Conservation (phyloP, 805 yeast species). For the Nakazawaea peltata region DNA sequence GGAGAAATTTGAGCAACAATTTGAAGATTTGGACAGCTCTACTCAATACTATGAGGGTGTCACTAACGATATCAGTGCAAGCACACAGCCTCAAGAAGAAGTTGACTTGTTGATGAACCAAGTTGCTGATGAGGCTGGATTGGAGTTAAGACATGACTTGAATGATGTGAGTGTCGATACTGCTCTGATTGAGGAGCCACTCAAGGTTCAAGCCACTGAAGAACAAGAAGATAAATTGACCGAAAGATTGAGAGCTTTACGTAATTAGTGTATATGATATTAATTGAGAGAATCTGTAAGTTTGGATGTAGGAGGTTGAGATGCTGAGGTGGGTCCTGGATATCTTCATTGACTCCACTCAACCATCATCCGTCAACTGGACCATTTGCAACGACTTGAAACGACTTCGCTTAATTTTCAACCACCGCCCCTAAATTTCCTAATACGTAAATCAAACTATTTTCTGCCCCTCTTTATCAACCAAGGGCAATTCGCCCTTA, state of each 20-base stretch:
- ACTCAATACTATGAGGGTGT: constrained; percentile 90
- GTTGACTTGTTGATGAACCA: constrained; percentile 86
- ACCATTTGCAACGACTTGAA: too few relatives aligned
- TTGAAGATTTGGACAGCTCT: constrained; percentile 91
- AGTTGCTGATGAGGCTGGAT: constrained; percentile 96
- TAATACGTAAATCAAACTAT: too few relatives aligned
- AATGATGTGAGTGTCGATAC: constrained; percentile 51
- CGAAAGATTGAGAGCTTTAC: constrained; percentile 80
- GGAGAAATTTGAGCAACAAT: constrained; percentile 96
- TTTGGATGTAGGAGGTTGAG: neutral
- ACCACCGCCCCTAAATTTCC: too few relatives aligned
- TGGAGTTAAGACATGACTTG: constrained; percentile 83
- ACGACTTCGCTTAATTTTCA: too few relatives aligned
- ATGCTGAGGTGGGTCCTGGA: too few relatives aligned
- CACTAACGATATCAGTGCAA: constrained; percentile 80
- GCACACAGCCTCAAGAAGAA: constrained; percentile 89
- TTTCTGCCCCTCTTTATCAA: too few relatives aligned
- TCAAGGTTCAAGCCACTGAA: constrained; percentile 30
- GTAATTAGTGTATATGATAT: constrained; percentile 26
- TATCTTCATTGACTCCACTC: too few relatives aligned
- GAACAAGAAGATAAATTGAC: constrained; percentile 85
- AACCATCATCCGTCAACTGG: too few relatives aligned
- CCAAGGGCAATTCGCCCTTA: neutral
- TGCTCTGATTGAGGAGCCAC: constrained; percentile 30
- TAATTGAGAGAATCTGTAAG: neutral